Percentiles rank a stretch among this genome's conserved stretches.
These are phyloP conservation scores for Wallacemonas sp. DNA, from an alignment of 208 protist species.

Conservation along the genomic window DNA sequence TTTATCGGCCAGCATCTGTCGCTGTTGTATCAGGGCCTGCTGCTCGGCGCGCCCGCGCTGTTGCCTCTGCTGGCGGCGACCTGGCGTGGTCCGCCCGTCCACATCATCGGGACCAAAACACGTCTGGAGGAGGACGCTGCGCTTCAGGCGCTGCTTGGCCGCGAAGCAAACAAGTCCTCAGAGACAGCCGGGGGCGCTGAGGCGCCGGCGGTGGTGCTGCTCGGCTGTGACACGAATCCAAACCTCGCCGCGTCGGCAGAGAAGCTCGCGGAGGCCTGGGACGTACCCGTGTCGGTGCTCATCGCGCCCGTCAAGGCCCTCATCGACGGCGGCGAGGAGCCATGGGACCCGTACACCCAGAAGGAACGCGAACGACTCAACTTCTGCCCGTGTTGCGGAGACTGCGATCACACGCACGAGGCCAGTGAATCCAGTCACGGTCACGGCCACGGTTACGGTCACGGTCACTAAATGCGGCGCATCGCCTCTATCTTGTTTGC, in stretches of 20 bases:
- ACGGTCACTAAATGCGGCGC: slow-evolving; percentile 12
- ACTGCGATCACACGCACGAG: slow-evolving; percentile 24
- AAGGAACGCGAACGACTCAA: slow-evolving; percentile 66
- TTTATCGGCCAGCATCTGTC: slow-evolving; percentile 68
- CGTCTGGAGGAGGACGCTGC: slow-evolving; percentile 17
- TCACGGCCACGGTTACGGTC: slow-evolving; percentile 27
- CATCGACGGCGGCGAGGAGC: slow-evolving; percentile 64
- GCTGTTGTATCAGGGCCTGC: slow-evolving; percentile 27
- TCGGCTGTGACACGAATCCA: slow-evolving; percentile 44
- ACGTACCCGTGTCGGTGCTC: slow-evolving; percentile 22
- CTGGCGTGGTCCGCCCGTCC: slow-evolving; percentile 9
- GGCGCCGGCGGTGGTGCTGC: slow-evolving; percentile 24
- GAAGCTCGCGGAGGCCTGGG: slow-evolving; percentile 15
- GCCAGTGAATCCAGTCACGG: background rate
- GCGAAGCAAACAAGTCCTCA: background rate
- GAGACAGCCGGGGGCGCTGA: no score
- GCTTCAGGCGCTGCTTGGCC: background rate
- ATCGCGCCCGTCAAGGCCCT: slow-evolving; percentile 55
- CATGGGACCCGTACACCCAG: slow-evolving; percentile 67
- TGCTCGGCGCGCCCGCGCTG: slow-evolving; percentile 3
- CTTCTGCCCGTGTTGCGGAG: slow-evolving; percentile 83
- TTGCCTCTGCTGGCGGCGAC: slow-evolving; percentile 4
- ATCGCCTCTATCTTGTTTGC: no score
- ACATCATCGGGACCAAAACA: slow-evolving; percentile 30
- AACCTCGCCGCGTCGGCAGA: background rate